Evolutionary conservation across 1,284 basidiomycete genomes (phyloP), one percentile per base, ranked within the genome.

Genomic region (Melampsora abietis-canadensis): DNA sequence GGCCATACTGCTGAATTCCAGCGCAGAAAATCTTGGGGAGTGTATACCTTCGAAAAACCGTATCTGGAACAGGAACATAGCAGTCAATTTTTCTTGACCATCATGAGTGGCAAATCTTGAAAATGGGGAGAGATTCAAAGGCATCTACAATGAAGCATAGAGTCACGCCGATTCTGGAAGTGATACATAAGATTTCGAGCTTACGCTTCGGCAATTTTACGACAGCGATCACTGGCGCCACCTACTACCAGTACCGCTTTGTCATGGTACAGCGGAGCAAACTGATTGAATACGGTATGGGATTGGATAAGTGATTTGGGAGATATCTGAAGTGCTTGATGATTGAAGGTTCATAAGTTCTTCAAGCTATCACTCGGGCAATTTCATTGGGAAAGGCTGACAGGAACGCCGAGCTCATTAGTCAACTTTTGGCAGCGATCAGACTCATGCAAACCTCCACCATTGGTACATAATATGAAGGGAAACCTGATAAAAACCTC

Each of bases 391-490:
- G 14, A 44, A 44, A 44, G 30, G 37, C 61, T 64, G 15, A 72
- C 68, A 12, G 61, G 46, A 64, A 72, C 61, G 19, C 68, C 68
- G 37, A 72, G 68, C 61, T 72, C 68, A 47, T 72, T 2, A 21
- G 68, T 63, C 17, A 72, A 37, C 46, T 51, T 63, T 21, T 54
- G 21, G 47, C 60, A 34, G 37, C 68, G 61, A 30, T 72, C 68
- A 2, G 40, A 27, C 64, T 72, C 68, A 31, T 60, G 46, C 19
- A 57, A 40, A 12, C 68, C 68, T n/a, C 68, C 68, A 17, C 68
- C 68, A 37, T 72, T 72, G 44, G 68, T 72, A 57, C 68, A 72
- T 24, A 72, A 51, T 60, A 72, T 72, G 31, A 72, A 72, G n/a
- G 68, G 68, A 48, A 72, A 63, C 17, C 68, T 72, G 47, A 34